Conservation (phyloP, 352 stramenopile genomes). For the Phytophthora rubi region DNA sequence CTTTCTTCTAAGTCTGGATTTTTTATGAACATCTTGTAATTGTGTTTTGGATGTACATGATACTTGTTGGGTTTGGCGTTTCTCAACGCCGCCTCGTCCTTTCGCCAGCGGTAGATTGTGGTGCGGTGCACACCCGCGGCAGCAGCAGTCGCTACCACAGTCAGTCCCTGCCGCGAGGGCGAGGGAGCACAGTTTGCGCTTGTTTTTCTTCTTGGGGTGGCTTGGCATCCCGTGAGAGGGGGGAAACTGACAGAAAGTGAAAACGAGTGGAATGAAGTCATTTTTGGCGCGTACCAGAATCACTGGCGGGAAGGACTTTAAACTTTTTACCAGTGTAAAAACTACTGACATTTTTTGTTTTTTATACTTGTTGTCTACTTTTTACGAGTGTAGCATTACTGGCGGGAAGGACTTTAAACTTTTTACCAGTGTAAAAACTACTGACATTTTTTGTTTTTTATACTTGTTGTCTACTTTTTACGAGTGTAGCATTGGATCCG, state of each 20-base stretch:
- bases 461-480: neutral
- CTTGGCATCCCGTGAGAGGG: neutral
- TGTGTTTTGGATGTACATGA: neutral
- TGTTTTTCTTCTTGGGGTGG: neutral
- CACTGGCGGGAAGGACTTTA: neutral
- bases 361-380: neutral
- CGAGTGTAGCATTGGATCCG: neutral
- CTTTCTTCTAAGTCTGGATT: neutral
- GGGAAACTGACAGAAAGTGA: neutral
- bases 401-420: neutral
- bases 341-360: neutral
- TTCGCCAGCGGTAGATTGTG: neutral
- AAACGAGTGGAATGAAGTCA: neutral
- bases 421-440: conserved; percentile 1
- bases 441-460: neutral
- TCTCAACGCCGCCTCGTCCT: neutral
- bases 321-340: conserved; percentile 2
- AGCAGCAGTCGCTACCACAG: neutral
- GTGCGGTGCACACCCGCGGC: neutral
- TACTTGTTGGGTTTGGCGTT: neutral
- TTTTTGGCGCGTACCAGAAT: neutral
- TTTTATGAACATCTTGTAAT: neutral
- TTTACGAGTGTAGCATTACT: neutral
- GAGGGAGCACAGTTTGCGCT: neutral
- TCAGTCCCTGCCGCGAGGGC: neutral